These are phyloP conservation scores for Coemansia sp. DNA, from an alignment of 192 early-diverging fungal genomes.

Conservation along the genomic window DNA sequence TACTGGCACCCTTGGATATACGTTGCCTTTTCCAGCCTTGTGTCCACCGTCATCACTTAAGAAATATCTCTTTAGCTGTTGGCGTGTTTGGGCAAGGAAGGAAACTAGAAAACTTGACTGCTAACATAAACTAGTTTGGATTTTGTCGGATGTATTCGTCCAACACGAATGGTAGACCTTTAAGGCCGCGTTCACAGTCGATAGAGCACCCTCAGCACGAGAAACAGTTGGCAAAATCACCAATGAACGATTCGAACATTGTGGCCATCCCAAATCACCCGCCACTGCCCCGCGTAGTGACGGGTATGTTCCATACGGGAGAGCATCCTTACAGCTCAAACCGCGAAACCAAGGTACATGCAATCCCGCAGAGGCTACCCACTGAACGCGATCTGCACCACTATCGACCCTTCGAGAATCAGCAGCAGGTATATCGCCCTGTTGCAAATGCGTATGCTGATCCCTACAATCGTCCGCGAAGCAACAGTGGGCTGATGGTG, in stretches of 20 bases:
- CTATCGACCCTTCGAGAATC: background rate
- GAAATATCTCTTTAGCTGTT: background rate
- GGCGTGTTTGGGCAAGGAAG: background rate
- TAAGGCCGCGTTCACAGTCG: background rate
- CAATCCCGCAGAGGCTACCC: slow-evolving; percentile 12
- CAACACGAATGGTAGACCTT: background rate
- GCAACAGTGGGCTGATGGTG: slow-evolving; percentile 1
- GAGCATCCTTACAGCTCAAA: slow-evolving; percentile 25
- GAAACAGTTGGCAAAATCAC: background rate
- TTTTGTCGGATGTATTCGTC: slow-evolving; percentile 5
- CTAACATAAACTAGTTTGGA: background rate
- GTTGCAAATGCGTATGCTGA: background rate
- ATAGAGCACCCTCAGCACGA: background rate
- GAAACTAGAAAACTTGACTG: slow-evolving; percentile 1
- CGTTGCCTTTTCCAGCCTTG: too few relatives aligned
- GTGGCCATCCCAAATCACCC: slow-evolving; percentile 48
- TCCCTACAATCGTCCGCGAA: background rate
- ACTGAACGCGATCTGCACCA: background rate
- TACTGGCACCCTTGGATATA: too few relatives aligned
- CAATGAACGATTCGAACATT: slow-evolving; percentile 33
- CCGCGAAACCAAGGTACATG: slow-evolving; percentile 20
- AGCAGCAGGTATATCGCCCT: slow-evolving; percentile 3
- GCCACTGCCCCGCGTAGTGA: slow-evolving; percentile 40
- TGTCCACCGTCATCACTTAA: background rate
- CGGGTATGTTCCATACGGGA: slow-evolving; percentile 36